Base-by-base conservation (phyloP, 2,329 filamentous ascomycete species). In the Colletotrichum limetticola region DNA sequence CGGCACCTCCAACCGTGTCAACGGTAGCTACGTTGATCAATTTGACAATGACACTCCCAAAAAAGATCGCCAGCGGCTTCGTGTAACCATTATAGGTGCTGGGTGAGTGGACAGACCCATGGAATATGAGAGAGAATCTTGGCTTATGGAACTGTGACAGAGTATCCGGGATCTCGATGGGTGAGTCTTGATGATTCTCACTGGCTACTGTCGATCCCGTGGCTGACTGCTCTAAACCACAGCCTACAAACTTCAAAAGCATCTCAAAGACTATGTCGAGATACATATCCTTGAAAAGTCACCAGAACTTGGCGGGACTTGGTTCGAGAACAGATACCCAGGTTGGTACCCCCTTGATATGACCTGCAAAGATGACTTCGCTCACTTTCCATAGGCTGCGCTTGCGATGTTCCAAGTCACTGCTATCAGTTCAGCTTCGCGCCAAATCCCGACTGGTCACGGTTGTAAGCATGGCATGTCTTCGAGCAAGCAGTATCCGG, bases 351-450 rank as follows among this genome's bases (percentile, higher is more conserved):
- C 58, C 14, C 11, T 22, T 7, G 5, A 8, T 35, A 22, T 19
- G 6, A 9, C n/a, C 30, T 3, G 11, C 19, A 58, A 1, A 11
- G 6, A 12, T n/a, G 6, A 6, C 2, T 32, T 58, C 3, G 19
- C 28, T 16, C 35, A 42, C 24, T 61, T 3, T 4, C 5, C 35
- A 14, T 22, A 46, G 78, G 77, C 26, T 84, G 83, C 74, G 82
- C 82, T 16, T 85, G 82, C 70, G 84, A 86, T 64, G 81, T 86
- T 16, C 84, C 84, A 1, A 78, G 83, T 7, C 83, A 85, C 75
- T 83, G 82, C 68, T 86, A 86, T 75, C 83, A 82, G 12, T 85
- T 79, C 77, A 81, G 81, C 1, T 86, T 85, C 66, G 82, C 83
- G 65, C 82, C 82, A 7, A 84, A 85, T 52, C 78, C 80, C 12